phyloP scores from a whole-genome alignment of 2,329 filamentous ascomycete genomes.

The Phialocephala sp. region DNA sequence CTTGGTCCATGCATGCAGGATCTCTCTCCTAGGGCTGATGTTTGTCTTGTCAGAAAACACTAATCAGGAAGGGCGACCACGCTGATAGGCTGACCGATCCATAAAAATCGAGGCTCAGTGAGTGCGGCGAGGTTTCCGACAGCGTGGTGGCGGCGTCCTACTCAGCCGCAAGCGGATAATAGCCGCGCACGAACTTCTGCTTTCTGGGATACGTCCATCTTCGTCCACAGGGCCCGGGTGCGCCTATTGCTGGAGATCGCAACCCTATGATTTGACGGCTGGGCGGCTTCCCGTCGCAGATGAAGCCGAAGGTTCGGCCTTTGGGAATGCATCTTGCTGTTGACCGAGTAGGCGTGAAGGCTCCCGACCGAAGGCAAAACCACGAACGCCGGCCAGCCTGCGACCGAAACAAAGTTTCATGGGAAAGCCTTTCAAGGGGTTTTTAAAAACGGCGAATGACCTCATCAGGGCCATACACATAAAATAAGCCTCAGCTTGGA shows the following conservation, averaged over 20 bases:
- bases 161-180: background rate
- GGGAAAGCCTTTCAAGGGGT: background rate
- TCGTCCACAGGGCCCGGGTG: background rate
- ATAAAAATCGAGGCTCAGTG: background rate
- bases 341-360: background rate
- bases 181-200: background rate
- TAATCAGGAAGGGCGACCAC: background rate
- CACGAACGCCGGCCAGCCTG: background rate
- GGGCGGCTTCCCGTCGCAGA: background rate
- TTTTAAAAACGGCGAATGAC: background rate
- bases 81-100: background rate
- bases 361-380: background rate
- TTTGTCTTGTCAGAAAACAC: background rate
- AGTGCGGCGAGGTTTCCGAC: background rate
- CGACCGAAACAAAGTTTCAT: background rate
- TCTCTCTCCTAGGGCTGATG: background rate
- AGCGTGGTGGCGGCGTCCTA: background rate
- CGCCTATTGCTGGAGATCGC: background rate
- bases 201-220: background rate
- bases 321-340: background rate
- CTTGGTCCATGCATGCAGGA: slow-evolving; percentile 3
- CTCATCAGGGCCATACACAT: background rate
- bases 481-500: slow-evolving; percentile 2
- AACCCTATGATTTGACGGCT: background rate
- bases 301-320: background rate